These are phyloP conservation scores for Sutorius eximius DNA, from an alignment of 1,284 basidiomycete genomes.

Conservation along the genomic window DNA sequence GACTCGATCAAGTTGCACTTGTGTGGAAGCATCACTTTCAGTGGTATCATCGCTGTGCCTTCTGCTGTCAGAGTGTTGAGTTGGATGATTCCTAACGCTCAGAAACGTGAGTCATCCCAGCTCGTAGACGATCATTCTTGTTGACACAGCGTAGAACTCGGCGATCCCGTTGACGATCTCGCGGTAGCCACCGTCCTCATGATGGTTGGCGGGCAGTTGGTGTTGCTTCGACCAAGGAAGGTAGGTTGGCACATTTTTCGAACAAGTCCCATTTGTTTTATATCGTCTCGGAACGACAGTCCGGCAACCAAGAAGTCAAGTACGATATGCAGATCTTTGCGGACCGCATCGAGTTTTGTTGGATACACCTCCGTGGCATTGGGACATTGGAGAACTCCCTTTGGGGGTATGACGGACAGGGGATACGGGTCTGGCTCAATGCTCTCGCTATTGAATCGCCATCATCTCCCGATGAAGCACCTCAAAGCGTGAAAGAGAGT, in stretches of 20 bases:
- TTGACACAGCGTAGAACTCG: constrained; percentile 61
- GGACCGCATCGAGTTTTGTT: constrained; percentile 95
- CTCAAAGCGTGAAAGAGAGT: constrained; percentile 84
- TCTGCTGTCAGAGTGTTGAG: constrained; percentile 87
- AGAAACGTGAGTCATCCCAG: constrained; percentile 71
- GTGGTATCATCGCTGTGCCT: constrained; percentile 87
- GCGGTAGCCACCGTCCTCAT: constrained; percentile 94
- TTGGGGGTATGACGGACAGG: constrained; percentile 94
- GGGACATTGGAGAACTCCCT: constrained; percentile 93
- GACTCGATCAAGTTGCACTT: constrained; percentile 84
- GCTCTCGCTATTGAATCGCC: constrained; percentile 83
- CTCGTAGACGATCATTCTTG: not conserved
- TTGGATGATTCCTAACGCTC: constrained; percentile 94
- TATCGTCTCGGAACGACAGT: constrained; percentile 40
- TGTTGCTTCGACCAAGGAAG: constrained; percentile 83
- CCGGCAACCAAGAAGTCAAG: constrained; percentile 85
- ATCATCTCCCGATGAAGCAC: constrained; percentile 41
- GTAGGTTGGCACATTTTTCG: constrained; percentile 36
- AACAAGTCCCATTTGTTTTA: constrained; percentile 5
- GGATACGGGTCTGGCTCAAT: constrained; percentile 93
- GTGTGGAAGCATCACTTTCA: constrained; percentile 95
- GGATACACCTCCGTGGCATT: constrained; percentile 95
- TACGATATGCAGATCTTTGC: constrained; percentile 99
- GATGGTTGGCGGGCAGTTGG: constrained; percentile 91
- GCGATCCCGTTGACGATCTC: constrained; percentile 92